A percentile compares a stretch with the other conserved stretches of the same genome.
Conservation (phyloP, 768 basidiomycete species). For the Boletus reticuloceps region DNA sequence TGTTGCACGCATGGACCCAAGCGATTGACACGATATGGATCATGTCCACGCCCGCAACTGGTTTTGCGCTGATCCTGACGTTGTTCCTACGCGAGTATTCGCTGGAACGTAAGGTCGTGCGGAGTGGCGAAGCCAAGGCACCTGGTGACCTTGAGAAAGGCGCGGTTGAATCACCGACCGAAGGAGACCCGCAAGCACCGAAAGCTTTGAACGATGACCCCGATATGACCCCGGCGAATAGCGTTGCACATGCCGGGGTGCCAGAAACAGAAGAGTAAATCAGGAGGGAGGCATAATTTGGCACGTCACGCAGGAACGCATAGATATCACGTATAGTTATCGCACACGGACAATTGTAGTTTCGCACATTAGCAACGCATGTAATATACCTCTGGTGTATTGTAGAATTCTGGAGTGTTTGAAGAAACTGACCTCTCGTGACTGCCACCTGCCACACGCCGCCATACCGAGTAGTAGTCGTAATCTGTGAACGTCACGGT, state of each 20-base stretch:
- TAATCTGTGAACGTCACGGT: too few species aligned
- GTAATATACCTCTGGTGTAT: background rate
- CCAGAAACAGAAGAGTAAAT: background rate
- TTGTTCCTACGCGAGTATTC: conserved; percentile 62
- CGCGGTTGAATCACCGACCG: background rate
- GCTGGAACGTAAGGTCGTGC: conserved; percentile 50
- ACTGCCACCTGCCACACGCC: too few species aligned
- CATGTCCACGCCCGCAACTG: conserved; percentile 56
- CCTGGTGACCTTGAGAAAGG: conserved; percentile 34
- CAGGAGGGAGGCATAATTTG: background rate
- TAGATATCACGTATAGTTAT: background rate
- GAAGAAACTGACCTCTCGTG: too few species aligned
- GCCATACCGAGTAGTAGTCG: too few species aligned
- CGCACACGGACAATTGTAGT: background rate
- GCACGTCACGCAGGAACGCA: background rate
- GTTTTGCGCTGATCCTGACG: conserved; percentile 47
- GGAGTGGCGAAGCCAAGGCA: conserved; percentile 25
- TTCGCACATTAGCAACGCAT: background rate
- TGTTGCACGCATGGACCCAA: conserved; percentile 64
- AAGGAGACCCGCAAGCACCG: background rate
- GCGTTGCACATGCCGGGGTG: background rate
- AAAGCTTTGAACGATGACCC: background rate
- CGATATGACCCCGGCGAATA: background rate
- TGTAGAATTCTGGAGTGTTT: background rate
- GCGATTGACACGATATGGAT: conserved; percentile 67